Evolutionary conservation across 176 grass and related monocot species (phyloP), one percentile per base, ranked within the genome.

Genomic region (Guadua angustifolia): DNA sequence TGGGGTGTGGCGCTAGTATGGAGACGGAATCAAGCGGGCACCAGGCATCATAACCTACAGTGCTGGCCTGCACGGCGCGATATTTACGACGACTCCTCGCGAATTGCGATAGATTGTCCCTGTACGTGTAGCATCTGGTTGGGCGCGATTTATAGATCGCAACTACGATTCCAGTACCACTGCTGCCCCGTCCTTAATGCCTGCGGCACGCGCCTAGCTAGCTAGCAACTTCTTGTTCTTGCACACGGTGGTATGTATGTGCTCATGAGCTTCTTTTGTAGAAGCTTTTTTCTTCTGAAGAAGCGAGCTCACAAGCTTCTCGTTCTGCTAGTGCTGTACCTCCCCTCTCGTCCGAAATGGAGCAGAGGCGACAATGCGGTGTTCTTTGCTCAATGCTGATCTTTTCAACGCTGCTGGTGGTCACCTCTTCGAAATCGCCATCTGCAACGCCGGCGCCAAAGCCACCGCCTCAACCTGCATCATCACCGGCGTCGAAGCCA

Each of bases 371-470:
- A 40, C 55, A 62, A 72, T 17, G 69, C 68, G 26, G 33, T 38
- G 58, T 25, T 73, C 19, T 11, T 3, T 89, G 55, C 78, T 71
- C 83, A 38, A 33, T 59, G 83, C 58, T 90, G 47, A 16, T 86
- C 7, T n/a, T 90, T 1, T 40, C 47, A 2, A 59, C 49, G 38
- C 66, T 90, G 1, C 8, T 86, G 9, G 74, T 33, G 40, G 67
- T 36, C 66, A 29, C 74, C 39, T 70, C 73, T 11, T 16, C 83
- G 79, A 82, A 89, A 62, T 19, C 88, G 1, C 13, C 77, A 33
- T 26, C 21, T 21, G 56, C 7, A 18, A 51, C 77, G 29, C 83
- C 83, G 12, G 50, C 73, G 9, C 73, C 26, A 7, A 78, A 40
- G 40, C 4, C 9, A 24, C 29, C 7, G 7, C 18, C 75, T 13